Percentiles rank a stretch among this genome's conserved stretches.
Evolutionary conservation across 148 eudicot species (phyloP).

Genomic region (Dysphania ambrosioides): DNA sequence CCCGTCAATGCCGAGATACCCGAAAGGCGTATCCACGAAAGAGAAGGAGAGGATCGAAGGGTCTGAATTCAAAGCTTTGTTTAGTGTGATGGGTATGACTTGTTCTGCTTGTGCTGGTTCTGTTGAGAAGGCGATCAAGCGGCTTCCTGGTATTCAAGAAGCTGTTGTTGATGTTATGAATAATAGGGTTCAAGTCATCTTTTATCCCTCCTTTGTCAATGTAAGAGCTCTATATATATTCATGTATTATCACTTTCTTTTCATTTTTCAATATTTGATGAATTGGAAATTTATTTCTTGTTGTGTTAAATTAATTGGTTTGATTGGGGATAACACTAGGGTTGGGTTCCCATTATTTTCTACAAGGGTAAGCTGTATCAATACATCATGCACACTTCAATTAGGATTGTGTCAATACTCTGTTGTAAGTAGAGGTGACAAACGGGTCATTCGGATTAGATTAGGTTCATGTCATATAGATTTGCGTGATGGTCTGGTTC

Average conservation of each 20-base stretch:
- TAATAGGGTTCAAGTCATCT: slow-evolving; percentile 62
- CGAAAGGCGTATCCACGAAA: slow-evolving; percentile 43
- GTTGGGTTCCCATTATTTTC: too few relatives aligned
- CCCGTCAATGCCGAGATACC: slow-evolving; percentile 79
- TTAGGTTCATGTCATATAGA: too few relatives aligned
- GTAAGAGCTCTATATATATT: slow-evolving; percentile 33
- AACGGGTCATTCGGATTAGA: background rate
- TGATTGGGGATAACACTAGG: too few relatives aligned
- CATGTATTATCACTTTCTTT: too few relatives aligned
- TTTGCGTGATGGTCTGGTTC: background rate
- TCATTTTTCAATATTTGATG: too few relatives aligned
- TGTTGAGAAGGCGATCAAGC: slow-evolving; percentile 73
- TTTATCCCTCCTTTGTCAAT: slow-evolving; percentile 53
- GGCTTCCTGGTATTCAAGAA: slow-evolving; percentile 68
- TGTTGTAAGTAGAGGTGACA: too few relatives aligned
- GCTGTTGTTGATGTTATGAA: slow-evolving; percentile 74
- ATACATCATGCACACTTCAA: too few relatives aligned
- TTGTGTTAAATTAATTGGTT: too few relatives aligned
- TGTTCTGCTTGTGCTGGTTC: slow-evolving; percentile 88
- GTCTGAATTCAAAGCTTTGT: slow-evolving; percentile 48
- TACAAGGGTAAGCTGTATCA: too few relatives aligned
- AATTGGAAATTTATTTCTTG: too few relatives aligned
- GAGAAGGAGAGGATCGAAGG: slow-evolving; percentile 25
- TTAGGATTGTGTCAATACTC: too few relatives aligned
- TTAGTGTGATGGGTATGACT: slow-evolving; percentile 70